Evolutionary conservation across 805 yeast species (phyloP).

Genomic region (Suhomyces pyralidae): DNA sequence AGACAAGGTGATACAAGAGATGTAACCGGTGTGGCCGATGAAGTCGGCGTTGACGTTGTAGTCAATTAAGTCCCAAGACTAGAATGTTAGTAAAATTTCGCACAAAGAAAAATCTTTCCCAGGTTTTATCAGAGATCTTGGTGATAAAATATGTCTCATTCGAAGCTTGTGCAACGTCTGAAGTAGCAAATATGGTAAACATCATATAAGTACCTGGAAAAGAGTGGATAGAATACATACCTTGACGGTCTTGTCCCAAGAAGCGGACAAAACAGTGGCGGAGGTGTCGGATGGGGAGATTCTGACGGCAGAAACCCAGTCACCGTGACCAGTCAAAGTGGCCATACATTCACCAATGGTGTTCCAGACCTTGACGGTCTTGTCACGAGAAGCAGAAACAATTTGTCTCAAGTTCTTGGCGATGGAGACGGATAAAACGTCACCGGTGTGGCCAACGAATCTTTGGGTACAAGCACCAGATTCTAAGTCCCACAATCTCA

Average conservation of each 20-base stretch:
- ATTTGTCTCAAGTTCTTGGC: slow-evolving; percentile 96
- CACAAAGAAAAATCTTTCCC: neutral
- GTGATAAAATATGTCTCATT: slow-evolving; percentile 97
- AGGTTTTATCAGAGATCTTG: slow-evolving; percentile 89
- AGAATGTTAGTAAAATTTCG: slow-evolving; percentile 46
- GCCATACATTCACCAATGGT: slow-evolving; percentile 95
- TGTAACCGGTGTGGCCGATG: slow-evolving; percentile 99
- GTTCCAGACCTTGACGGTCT: slow-evolving; percentile 99
- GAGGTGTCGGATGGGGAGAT: slow-evolving; percentile 82
- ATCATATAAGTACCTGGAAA: slow-evolving; percentile 52
- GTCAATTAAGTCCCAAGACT: slow-evolving; percentile 93
- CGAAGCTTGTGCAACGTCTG: slow-evolving; percentile 72
- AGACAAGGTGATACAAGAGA: slow-evolving; percentile 93
- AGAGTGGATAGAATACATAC: slow-evolving; percentile 58
- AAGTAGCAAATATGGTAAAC: slow-evolving; percentile 97
- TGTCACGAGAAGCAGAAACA: slow-evolving; percentile 98
- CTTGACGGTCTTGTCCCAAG: slow-evolving; percentile 98
- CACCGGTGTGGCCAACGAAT: slow-evolving; percentile 97
- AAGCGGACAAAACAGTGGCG: slow-evolving; percentile 89
- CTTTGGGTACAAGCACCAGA: slow-evolving; percentile 92
- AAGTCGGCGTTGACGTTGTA: slow-evolving; percentile 89
- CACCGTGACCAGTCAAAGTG: slow-evolving; percentile 93
- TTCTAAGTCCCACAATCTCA: slow-evolving; percentile 96
- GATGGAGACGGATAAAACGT: slow-evolving; percentile 95
- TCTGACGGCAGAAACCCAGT: slow-evolving; percentile 99